These are phyloP conservation scores for Arthrocladium fulminans DNA, from an alignment of 2,329 filamentous ascomycete genomes.

Conservation along the genomic window DNA sequence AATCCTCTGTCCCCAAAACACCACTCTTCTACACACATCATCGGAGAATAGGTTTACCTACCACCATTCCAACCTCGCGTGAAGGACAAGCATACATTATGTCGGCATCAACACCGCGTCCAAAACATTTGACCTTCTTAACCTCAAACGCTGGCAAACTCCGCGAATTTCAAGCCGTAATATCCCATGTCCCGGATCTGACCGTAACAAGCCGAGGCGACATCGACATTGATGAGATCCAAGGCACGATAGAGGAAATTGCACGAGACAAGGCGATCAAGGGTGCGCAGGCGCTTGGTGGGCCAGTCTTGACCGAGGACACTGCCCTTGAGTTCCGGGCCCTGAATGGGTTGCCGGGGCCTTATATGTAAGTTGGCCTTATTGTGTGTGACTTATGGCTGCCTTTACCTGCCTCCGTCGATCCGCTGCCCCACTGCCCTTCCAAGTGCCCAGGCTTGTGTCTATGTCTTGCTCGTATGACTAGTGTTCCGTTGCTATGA, in stretches of 20 bases:
- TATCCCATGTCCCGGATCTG: constrained; percentile 63
- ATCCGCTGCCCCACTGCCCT: too few species aligned
- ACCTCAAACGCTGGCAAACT: constrained; percentile 95
- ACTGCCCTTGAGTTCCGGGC: constrained; percentile 91
- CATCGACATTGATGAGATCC: constrained; percentile 57
- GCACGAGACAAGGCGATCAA: constrained; percentile 76
- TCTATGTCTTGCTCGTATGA: too few species aligned
- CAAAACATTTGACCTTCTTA: constrained; percentile 67
- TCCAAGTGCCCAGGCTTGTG: too few species aligned
- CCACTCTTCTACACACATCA: too few species aligned
- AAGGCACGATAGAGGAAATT: constrained; percentile 87
- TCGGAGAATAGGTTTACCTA: too few species aligned
- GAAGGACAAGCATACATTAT: too few species aligned
- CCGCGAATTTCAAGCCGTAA: constrained; percentile 76
- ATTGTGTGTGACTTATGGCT: too few species aligned
- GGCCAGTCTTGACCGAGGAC: constrained; percentile 90
- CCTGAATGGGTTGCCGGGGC: constrained; percentile 80
- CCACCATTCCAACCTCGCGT: too few species aligned
- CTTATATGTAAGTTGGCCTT: constrained; percentile 72
- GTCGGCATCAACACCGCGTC: not conserved
- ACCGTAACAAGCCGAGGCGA: constrained; percentile 69
- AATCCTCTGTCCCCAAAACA: too few species aligned
- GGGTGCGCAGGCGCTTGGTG: constrained; percentile 68
- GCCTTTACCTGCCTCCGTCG: too few species aligned
- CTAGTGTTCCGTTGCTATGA: too few species aligned